phyloP scores from a whole-genome alignment of 305 asterid genomes.

The Plantago lanceolata region DNA sequence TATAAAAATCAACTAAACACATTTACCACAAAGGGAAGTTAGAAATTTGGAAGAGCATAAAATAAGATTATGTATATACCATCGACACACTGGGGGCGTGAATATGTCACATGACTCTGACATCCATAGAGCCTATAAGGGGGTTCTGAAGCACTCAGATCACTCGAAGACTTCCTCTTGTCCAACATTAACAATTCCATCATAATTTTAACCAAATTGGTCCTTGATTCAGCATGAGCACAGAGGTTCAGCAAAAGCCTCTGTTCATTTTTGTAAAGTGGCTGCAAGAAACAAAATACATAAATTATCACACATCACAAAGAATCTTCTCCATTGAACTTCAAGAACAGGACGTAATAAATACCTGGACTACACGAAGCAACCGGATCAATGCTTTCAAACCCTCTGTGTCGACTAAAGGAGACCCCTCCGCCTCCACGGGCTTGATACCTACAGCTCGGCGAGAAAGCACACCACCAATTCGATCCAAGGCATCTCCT shows the following conservation, averaged over 20 bases:
- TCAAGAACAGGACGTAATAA: conserved; percentile 19
- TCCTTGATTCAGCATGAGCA: conserved; percentile 84
- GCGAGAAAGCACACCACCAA: conserved; percentile 68
- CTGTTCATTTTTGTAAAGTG: conserved; percentile 79
- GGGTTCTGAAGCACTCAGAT: conserved; percentile 59
- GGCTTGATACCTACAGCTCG: conserved; percentile 70
- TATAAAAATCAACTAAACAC: not conserved
- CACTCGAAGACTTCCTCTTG: conserved; percentile 42
- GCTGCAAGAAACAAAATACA: conserved; percentile 49
- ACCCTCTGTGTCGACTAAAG: conserved; percentile 84
- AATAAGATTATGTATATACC: conserved; percentile 38
- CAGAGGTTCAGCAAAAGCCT: conserved; percentile 81
- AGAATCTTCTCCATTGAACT: conserved; percentile 9
- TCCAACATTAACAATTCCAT: conserved; percentile 85
- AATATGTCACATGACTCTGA: conserved; percentile 88
- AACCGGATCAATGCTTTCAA: conserved; percentile 81
- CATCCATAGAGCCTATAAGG: conserved; percentile 86
- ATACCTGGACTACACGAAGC: conserved; percentile 95
- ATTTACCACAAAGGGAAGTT: not conserved
- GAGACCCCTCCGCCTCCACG: conserved; percentile 88
- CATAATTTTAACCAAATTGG: conserved; percentile 67
- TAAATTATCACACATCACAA: conserved; percentile 26
- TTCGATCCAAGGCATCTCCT: conserved; percentile 69
- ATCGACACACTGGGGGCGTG: conserved; percentile 82
- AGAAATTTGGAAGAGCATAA: conserved; percentile 12